Evolutionary conservation across 805 yeast genomes (phyloP), one percentile per base, ranked within the genome.

Genomic region (Hyphopichia homilentoma): DNA sequence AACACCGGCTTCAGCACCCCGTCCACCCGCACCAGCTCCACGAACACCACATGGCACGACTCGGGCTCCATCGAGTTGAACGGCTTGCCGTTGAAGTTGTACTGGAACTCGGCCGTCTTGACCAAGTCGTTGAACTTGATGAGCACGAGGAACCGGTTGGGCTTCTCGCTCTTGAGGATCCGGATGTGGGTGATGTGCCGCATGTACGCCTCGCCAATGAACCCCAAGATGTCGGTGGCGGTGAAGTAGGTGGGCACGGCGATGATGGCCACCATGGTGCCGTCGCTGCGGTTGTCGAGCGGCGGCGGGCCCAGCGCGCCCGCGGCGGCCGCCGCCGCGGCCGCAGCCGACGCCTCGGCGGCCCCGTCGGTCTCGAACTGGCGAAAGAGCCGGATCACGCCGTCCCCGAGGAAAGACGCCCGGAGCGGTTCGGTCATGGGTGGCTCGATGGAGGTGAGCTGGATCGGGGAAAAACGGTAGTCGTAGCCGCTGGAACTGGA

Each of bases 21-120:
- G 21, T 50, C 57, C 34, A 81, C 65, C 4, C 68, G 54, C 11
- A 84, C 72, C 18, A 78, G 70, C 38, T 77, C 77, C n/a, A 88
- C 75, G 40, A 71, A 76, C 1, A 88, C 73, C 3, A 79, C 84
- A 51, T 81, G 88, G 47, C 96, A 88, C 9, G 75, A 67, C 48
- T 89, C 96, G 1, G 95, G 85, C 47, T 89, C 96, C 83, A 88
- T 81, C 6, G 90, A 77, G 45, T 81, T 87, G 63, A 89, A 88
- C 7, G 72, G 69, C 39, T 72, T 75, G 4, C 95, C 94, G 51
- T 88, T 81, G 47, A 68, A 85, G 18, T 65, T 64, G 26, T 70
- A 69, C 43, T 79, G 79, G 55, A 89, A 89, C 25, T 59, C 62
- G n/a, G 73, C 68, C 0, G 95, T 88, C 22, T 60, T 48, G 2